Conservation (phyloP, 768 basidiomycete species). For the Candolleomyces efflorescens region DNA sequence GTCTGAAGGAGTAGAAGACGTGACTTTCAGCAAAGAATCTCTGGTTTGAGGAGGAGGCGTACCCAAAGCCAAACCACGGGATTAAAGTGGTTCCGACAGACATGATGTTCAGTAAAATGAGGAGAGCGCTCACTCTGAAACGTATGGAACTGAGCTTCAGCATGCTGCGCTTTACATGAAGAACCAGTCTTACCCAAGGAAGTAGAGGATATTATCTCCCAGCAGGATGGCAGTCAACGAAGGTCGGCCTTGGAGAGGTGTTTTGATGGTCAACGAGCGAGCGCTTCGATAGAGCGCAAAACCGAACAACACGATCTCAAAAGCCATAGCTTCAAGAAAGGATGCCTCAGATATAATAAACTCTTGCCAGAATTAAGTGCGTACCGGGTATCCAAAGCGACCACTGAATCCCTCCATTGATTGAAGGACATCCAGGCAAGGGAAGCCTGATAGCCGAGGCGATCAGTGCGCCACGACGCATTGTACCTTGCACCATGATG, state of each 20-base stretch:
- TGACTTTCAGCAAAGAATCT: background rate
- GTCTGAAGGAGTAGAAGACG: constrained; percentile 17
- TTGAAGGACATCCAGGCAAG: background rate
- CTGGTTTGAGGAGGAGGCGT: constrained; percentile 1
- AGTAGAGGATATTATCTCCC: constrained; percentile 39
- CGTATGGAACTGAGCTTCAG: too few relatives aligned
- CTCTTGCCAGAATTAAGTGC: background rate
- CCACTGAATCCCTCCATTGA: background rate
- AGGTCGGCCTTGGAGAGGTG: background rate
- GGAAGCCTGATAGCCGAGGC: constrained; percentile 24
- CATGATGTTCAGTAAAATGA: constrained; percentile 47
- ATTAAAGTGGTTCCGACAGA: constrained; percentile 36
- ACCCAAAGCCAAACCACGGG: constrained; percentile 49
- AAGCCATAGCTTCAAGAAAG: background rate
- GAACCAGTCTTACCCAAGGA: constrained; percentile 28
- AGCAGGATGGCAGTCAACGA: background rate
- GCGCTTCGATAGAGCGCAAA: background rate
- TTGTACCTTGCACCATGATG: constrained; percentile 35
- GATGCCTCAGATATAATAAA: background rate
- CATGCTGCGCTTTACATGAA: background rate
- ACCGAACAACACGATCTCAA: background rate
- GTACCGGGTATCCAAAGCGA: background rate
- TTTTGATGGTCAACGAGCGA: background rate
- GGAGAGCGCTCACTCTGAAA: constrained; percentile 30
- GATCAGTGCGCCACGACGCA: constrained; percentile 31